Percentiles rank a stretch among this genome's conserved stretches.
Evolutionary conservation across 2,329 filamentous ascomycete species (phyloP).

Genomic region (Cercospora sp.): DNA sequence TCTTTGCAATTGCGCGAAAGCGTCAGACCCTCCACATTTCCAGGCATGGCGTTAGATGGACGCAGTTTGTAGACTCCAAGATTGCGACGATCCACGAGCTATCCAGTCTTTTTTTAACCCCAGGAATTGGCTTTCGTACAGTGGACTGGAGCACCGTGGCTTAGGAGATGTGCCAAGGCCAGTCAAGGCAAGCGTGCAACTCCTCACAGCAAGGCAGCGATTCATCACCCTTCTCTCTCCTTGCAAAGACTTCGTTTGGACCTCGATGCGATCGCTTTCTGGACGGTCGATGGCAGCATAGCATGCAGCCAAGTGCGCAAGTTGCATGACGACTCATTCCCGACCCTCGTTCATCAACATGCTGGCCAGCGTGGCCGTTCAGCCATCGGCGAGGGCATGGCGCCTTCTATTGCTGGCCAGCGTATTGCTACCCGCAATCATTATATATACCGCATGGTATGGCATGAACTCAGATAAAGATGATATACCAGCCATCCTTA

Average conservation of each 20-base stretch:
- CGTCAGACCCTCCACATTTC: not conserved
- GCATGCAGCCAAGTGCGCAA: not conserved
- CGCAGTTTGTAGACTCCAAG: not conserved
- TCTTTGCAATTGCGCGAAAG: not conserved
- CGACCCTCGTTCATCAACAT: not conserved
- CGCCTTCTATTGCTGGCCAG: conserved; percentile 17
- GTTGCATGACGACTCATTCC: not conserved
- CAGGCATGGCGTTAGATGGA: not conserved
- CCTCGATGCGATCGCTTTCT: not conserved
- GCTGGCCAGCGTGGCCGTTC: conserved; percentile 8
- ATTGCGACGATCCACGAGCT: not conserved
- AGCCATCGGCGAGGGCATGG: conserved; percentile 14
- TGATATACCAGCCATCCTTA: conserved; percentile 25
- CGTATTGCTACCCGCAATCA: conserved; percentile 10
- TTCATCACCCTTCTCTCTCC: not conserved
- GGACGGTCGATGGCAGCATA: not conserved
- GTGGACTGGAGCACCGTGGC: not conserved
- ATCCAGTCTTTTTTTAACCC: not conserved
- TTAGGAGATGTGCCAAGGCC: not conserved
- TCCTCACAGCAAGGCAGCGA: not conserved
- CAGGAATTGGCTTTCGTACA: not conserved
- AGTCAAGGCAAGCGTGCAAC: not conserved
- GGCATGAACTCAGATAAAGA: conserved; percentile 28
- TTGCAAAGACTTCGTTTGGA: not conserved
- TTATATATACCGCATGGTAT: conserved; percentile 27